Conservation (phyloP, 352 stramenopile genomes). For the Globisporangium abappressorium region DNA sequence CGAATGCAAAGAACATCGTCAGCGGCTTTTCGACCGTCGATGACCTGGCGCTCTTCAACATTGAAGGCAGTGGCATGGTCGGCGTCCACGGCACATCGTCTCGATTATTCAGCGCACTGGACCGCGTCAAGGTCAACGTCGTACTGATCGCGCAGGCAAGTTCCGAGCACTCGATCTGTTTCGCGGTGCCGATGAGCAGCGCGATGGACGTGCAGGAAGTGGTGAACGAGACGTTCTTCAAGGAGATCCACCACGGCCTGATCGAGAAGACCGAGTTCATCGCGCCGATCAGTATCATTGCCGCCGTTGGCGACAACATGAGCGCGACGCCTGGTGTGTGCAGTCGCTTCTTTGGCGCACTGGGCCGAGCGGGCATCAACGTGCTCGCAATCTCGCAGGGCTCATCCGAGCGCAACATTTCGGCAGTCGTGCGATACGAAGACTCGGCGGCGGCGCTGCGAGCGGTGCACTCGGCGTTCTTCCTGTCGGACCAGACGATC, state of each 20-base stretch:
- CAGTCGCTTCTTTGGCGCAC: conserved; percentile 92
- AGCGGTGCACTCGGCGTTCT: conserved; percentile 94
- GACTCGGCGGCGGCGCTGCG: conserved; percentile 91
- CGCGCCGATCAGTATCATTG: conserved; percentile 93
- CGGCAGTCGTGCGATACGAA: conserved; percentile 86
- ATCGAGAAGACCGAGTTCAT: conserved; percentile 85
- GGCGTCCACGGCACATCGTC: conserved; percentile 92
- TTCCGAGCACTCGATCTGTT: conserved; percentile 95
- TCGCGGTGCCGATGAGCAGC: conserved; percentile 85
- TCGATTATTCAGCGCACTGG: conserved; percentile 90
- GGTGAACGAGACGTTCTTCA: conserved; percentile 85
- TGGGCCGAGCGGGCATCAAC: conserved; percentile 94
- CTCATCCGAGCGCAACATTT: conserved; percentile 94
- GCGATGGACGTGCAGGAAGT: conserved; percentile 65
- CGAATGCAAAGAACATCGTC: conserved; percentile 70
- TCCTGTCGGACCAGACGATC: conserved; percentile 91
- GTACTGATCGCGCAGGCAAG: conserved; percentile 93
- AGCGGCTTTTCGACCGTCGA: conserved; percentile 93
- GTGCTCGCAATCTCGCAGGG: conserved; percentile 95
- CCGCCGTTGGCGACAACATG: conserved; percentile 95
- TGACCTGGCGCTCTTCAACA: conserved; percentile 93
- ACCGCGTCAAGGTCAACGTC: conserved; percentile 91
- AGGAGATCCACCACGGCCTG: conserved; percentile 82
- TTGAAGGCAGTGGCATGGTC: conserved; percentile 95
- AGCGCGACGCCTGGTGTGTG: conserved; percentile 89